Evolutionary conservation across 148 eudicot genomes (phyloP).

Genomic region (Spergularia bocconei): DNA sequence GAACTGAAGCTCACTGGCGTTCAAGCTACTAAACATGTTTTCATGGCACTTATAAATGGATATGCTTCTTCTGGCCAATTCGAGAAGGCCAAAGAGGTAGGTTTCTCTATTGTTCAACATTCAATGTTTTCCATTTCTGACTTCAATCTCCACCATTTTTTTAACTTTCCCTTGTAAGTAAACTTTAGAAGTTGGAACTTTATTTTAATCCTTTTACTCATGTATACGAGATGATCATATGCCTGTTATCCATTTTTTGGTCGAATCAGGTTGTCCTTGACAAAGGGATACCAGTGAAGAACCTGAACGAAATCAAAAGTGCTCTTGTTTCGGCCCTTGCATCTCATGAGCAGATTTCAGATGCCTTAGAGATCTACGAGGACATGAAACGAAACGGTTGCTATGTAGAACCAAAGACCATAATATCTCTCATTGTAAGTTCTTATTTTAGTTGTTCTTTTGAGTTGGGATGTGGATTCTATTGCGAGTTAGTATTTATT

Average conservation of each 20-base stretch:
- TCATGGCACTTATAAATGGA: conserved; percentile 77
- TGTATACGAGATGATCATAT: neutral
- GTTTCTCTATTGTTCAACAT: neutral
- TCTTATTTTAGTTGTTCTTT: conserved; percentile 3
- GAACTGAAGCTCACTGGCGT: conserved; percentile 43
- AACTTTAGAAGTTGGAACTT: neutral
- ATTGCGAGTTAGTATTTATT: neutral
- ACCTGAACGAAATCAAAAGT: conserved; percentile 61
- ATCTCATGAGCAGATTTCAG: conserved; percentile 48
- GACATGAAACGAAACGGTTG: conserved; percentile 53
- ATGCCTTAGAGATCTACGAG: conserved; percentile 62
- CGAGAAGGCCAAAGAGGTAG: conserved; percentile 85
- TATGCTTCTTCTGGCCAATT: conserved; percentile 74
- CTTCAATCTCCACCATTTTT: neutral
- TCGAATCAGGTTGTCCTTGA: conserved; percentile 54
- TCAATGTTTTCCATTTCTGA: neutral
- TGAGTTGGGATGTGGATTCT: neutral
- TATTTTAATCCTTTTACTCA: neutral
- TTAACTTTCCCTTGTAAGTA: neutral
- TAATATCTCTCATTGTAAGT: conserved; percentile 65
- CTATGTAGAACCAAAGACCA: conserved; percentile 63
- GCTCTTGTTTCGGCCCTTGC: conserved; percentile 75
- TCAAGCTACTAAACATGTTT: conserved; percentile 54
- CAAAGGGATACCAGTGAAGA: conserved; percentile 45
- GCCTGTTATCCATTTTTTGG: neutral